phyloP scores from a whole-genome alignment of 441 rosid genomes.

The Kokia cookei region DNA sequence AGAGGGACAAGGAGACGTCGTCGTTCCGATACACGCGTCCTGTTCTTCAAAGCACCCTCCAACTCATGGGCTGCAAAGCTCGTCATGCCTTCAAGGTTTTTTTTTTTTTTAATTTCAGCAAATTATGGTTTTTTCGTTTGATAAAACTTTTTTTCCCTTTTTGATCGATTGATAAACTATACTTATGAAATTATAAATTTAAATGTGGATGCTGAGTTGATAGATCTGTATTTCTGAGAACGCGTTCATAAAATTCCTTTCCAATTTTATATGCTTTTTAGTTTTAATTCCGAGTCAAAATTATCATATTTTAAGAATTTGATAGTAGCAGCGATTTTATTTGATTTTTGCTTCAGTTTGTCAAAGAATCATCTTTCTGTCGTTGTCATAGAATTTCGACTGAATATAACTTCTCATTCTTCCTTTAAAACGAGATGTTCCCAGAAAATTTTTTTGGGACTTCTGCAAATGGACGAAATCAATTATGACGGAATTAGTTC shows the following conservation, averaged over 20 bases:
- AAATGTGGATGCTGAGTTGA: neutral
- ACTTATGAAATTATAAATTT: neutral
- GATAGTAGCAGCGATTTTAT: neutral
- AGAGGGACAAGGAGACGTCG: slow-evolving; percentile 31
- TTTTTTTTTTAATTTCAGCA: neutral
- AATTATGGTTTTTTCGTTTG: neutral
- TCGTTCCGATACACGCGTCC: slow-evolving; percentile 91
- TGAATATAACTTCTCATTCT: neutral
- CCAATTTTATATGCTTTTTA: slow-evolving; percentile 5
- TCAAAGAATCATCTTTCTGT: neutral
- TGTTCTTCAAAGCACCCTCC: slow-evolving; percentile 89
- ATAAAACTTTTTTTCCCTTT: neutral
- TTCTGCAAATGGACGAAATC: neutral
- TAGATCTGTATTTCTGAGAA: slow-evolving; percentile 15
- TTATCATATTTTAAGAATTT: neutral
- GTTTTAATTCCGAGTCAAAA: neutral
- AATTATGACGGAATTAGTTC: neutral
- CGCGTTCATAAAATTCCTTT: slow-evolving; percentile 14
- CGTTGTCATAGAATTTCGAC: slow-evolving; percentile 1
- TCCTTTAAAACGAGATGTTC: neutral
- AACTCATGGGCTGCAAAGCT: slow-evolving; percentile 97
- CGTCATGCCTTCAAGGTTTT: slow-evolving; percentile 95
- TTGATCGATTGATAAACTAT: neutral
- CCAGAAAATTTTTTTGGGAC: neutral
- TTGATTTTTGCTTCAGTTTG: neutral